Conservation (phyloP, 192 early-diverging fungal species). For the Spizellomyces punctatus region DNA sequence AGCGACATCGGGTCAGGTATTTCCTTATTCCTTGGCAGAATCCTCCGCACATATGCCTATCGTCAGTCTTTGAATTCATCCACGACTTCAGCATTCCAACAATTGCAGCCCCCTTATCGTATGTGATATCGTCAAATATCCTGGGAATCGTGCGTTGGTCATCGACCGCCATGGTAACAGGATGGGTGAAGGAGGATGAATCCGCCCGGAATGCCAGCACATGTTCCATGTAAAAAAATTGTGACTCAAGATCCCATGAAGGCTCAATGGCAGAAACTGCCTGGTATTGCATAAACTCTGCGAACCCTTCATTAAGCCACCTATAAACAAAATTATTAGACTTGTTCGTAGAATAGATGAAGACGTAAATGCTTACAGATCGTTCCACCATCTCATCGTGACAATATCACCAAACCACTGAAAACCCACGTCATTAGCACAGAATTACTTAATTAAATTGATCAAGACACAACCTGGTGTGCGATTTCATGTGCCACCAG, state of each 20-base stretch:
- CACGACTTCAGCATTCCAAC: slow-evolving; percentile 60
- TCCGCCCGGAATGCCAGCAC: slow-evolving; percentile 38
- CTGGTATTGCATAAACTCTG: slow-evolving; percentile 72
- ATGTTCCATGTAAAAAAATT: slow-evolving; percentile 33
- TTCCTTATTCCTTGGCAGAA: slow-evolving; percentile 24
- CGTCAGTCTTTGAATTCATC: slow-evolving; percentile 5
- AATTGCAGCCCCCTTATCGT: slow-evolving; percentile 82
- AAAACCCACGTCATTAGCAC: slow-evolving; percentile 21
- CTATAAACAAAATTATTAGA: no score
- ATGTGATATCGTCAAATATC: slow-evolving; percentile 88
- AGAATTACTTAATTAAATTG: slow-evolving; percentile 27
- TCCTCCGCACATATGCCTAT: not conserved
- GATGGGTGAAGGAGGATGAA: slow-evolving; percentile 34
- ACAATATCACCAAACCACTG: no score
- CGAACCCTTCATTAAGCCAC: slow-evolving; percentile 88
- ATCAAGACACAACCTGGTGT: slow-evolving; percentile 25
- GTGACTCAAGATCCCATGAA: slow-evolving; percentile 5
- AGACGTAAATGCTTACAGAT: slow-evolving; percentile 38
- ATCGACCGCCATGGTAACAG: slow-evolving; percentile 31
- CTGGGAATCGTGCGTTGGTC: slow-evolving; percentile 43
- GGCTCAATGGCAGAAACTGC: slow-evolving; percentile 20
- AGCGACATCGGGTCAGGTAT: slow-evolving; percentile 75
- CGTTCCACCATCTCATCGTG: slow-evolving; percentile 92
- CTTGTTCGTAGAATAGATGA: no score
- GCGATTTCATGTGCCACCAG: slow-evolving; percentile 39